These are phyloP conservation scores for Suillus variegatus DNA, from an alignment of 768 basidiomycete genomes.

Conservation along the genomic window DNA sequence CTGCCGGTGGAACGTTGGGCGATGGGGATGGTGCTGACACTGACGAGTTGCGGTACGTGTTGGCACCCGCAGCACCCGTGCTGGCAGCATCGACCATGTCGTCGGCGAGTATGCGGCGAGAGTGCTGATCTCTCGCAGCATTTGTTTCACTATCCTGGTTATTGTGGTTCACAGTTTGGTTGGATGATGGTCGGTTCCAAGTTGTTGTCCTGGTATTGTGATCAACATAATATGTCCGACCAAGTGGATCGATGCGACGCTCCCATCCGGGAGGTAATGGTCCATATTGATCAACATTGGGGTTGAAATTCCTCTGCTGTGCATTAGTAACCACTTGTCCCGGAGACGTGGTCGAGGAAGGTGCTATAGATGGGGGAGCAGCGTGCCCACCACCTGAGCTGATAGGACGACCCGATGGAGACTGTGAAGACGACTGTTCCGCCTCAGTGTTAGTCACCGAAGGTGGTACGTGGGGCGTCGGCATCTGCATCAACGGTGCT, in stretches of 20 bases:
- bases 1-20: slow-evolving; percentile 39
- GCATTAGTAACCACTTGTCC: slow-evolving; percentile 43
- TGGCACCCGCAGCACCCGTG: slow-evolving; percentile 38
- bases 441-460: slow-evolving; percentile 27
- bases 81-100: slow-evolving; percentile 80
- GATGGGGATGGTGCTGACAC: slow-evolving; percentile 30
- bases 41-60: slow-evolving; percentile 42
- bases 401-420: slow-evolving; percentile 35
- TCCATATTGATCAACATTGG: slow-evolving; percentile 92
- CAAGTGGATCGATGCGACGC: slow-evolving; percentile 94
- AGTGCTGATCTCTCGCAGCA: slow-evolving; percentile 85
- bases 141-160: slow-evolving; percentile 78
- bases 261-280: slow-evolving; percentile 94
- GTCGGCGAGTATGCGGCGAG: slow-evolving; percentile 79
- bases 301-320: slow-evolving; percentile 85
- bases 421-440: slow-evolving; percentile 28
- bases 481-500: slow-evolving; percentile 42
- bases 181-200: slow-evolving; percentile 90
- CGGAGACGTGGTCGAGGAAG: slow-evolving; percentile 35
- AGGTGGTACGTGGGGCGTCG: slow-evolving; percentile 34
- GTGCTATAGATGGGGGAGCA: slow-evolving; percentile 20
- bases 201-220: slow-evolving; percentile 98
- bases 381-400: slow-evolving; percentile 33
- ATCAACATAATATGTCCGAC: slow-evolving; percentile 96
- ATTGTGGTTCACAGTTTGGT: slow-evolving; percentile 68